Evolutionary conservation across 2,329 filamentous ascomycete genomes (phyloP).

Genomic region (Arthrobotrys conoides): DNA sequence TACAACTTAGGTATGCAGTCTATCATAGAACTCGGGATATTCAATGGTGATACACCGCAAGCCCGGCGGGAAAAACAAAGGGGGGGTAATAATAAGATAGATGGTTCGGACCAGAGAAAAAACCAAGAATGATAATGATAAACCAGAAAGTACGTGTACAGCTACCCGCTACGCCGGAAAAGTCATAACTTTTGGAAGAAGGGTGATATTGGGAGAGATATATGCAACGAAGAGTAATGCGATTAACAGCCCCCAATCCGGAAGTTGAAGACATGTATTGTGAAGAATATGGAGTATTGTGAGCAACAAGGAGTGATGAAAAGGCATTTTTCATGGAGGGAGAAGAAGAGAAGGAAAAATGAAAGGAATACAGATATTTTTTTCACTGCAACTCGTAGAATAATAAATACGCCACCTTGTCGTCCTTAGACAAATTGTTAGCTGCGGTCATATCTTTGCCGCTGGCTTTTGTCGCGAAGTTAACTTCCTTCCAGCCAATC

Average conservation of each 20-base stretch:
- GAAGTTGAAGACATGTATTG: background rate
- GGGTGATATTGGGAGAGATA: constrained; percentile 10
- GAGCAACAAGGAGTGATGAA: background rate
- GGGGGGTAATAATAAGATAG: no score
- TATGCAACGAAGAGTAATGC: constrained; percentile 5
- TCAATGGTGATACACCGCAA: no score
- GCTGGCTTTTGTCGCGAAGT: constrained; percentile 64
- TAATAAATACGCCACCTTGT: constrained; percentile 54
- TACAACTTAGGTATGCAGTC: no score
- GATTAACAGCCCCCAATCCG: background rate
- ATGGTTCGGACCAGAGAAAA: no score
- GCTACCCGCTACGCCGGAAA: constrained; percentile 37
- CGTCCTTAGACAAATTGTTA: constrained; percentile 29
- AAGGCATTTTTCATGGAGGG: background rate
- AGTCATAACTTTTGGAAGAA: constrained; percentile 38
- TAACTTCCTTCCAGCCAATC: constrained; percentile 56
- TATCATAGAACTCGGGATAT: no score
- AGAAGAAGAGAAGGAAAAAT: background rate
- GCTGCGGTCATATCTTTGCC: constrained; percentile 55
- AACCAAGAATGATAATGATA: background rate
- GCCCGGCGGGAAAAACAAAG: no score
- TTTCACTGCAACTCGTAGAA: constrained; percentile 51
- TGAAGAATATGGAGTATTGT: background rate
- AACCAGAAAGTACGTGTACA: constrained; percentile 10
- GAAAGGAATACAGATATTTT: background rate